Conservation (phyloP, 345 rosid species). For the Hypericum perforatum region DNA sequence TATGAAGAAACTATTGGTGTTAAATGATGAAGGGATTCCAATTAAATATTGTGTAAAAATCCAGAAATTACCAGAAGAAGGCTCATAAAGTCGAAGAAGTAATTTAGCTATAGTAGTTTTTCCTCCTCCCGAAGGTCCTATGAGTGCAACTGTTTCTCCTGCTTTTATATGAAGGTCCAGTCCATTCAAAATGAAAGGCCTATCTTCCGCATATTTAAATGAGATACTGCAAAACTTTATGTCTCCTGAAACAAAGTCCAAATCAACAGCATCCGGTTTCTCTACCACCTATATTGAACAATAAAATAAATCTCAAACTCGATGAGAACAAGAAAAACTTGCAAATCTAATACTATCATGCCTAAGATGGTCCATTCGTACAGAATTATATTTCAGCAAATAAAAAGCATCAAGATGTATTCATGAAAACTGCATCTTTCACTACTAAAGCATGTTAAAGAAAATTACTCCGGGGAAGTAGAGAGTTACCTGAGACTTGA, state of each 20-base stretch:
- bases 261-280: conserved; percentile 43
- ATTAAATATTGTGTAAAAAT: conserved; percentile 1
- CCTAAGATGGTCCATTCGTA: neutral
- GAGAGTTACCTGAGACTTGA: conserved; percentile 46
- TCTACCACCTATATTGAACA: conserved; percentile 46
- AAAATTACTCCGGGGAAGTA: neutral
- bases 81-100: conserved; percentile 89
- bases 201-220: conserved; percentile 48
- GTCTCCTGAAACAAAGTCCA: conserved; percentile 60
- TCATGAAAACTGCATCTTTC: no score
- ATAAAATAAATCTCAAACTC: conserved; percentile 11
- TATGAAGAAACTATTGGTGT: conserved; percentile 10
- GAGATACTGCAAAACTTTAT: conserved; percentile 60
- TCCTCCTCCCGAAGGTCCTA: conserved; percentile 98
- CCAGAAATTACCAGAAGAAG: conserved; percentile 48
- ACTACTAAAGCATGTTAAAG: neutral
- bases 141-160: conserved; percentile 87
- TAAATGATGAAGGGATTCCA: neutral
- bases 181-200: conserved; percentile 50
- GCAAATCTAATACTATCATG: neutral
- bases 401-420: no score
- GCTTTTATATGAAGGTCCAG: conserved; percentile 73
- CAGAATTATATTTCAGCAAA: neutral
- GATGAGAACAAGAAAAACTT: neutral
- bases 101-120: conserved; percentile 88